Conservation (phyloP, 1,284 basidiomycete genomes). For the Trametes versicolor region DNA sequence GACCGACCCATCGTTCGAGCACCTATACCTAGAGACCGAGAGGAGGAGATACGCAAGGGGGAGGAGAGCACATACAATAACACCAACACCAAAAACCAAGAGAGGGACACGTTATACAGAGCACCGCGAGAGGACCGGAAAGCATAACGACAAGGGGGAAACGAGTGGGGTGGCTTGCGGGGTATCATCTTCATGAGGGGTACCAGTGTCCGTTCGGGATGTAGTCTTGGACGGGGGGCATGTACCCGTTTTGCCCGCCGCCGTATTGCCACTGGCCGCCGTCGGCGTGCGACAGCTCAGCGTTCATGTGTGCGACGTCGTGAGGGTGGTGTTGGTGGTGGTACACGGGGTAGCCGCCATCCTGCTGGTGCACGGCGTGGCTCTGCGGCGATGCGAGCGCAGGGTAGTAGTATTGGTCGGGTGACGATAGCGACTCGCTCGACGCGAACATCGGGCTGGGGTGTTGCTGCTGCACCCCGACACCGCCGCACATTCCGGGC, state of each 20-base stretch:
- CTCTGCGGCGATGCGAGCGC: constrained; percentile 6
- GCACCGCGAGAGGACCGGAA: constrained; percentile 18
- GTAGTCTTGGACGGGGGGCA: constrained; percentile 21
- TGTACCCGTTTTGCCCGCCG: constrained; percentile 10
- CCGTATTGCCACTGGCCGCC: constrained; percentile 24
- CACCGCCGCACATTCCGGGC: constrained; percentile 20
- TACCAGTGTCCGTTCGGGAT: constrained; percentile 28
- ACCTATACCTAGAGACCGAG: constrained; percentile 15
- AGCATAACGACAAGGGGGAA: constrained; percentile 23
- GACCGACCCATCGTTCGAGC: constrained; percentile 13
- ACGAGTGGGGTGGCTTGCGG: constrained; percentile 1
- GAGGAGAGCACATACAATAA: constrained; percentile 1
- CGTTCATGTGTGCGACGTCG: constrained; percentile 5
- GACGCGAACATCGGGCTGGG: constrained; percentile 12
- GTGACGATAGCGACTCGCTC: constrained; percentile 5
- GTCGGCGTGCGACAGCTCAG: constrained; percentile 10
- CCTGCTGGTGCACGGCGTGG: constrained; percentile 5
- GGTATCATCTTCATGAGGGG: constrained; percentile 12
- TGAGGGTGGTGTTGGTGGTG: not conserved
- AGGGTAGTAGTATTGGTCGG: constrained; percentile 14
- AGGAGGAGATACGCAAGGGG: not conserved
- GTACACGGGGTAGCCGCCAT: constrained; percentile 18
- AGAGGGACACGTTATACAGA: constrained; percentile 12
- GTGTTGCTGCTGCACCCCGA: constrained; percentile 7
- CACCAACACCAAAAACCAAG: constrained; percentile 13